A percentile compares a stretch with the other conserved stretches of the same genome.
Conservation (phyloP, 306 rosid species). For the Ziziphus jujuba region DNA sequence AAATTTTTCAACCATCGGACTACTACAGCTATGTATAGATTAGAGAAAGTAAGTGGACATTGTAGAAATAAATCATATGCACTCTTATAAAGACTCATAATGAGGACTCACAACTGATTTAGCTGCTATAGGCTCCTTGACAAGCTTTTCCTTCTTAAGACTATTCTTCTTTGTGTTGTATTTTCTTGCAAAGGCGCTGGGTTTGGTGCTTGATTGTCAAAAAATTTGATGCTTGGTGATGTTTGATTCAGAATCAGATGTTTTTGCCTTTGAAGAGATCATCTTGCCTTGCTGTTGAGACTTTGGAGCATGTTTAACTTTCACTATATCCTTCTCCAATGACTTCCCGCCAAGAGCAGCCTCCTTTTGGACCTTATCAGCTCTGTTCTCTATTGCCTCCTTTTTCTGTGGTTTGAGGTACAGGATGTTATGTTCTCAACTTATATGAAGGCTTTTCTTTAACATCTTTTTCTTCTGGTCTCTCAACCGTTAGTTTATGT, state of each 20-base stretch:
- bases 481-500: constrained; percentile 28
- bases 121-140: constrained; percentile 37
- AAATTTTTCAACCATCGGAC: not conserved
- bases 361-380: constrained; percentile 31
- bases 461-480: constrained; percentile 31
- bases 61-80: not conserved
- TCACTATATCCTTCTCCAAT: constrained; percentile 42
- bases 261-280: constrained; percentile 43
- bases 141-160: constrained; percentile 44
- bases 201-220: constrained; percentile 28
- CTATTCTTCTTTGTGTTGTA: constrained; percentile 40
- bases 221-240: constrained; percentile 34
- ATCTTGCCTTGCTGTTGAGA: constrained; percentile 52
- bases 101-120: constrained; percentile 42
- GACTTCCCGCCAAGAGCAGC: constrained; percentile 35
- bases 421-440: constrained; percentile 39
- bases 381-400: constrained; percentile 40
- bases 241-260: constrained; percentile 42
- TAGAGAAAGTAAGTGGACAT: too few species aligned
- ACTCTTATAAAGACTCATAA: not conserved
- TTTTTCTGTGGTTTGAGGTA: constrained; percentile 39
- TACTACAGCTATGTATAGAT: not conserved
- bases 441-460: constrained; percentile 43
- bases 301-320: constrained; percentile 39
- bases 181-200: constrained; percentile 32